Evolutionary conservation across 2,329 filamentous ascomycete genomes (phyloP), one percentile per base, ranked within the genome.

Genomic region (Tolypocladium tundrense): DNA sequence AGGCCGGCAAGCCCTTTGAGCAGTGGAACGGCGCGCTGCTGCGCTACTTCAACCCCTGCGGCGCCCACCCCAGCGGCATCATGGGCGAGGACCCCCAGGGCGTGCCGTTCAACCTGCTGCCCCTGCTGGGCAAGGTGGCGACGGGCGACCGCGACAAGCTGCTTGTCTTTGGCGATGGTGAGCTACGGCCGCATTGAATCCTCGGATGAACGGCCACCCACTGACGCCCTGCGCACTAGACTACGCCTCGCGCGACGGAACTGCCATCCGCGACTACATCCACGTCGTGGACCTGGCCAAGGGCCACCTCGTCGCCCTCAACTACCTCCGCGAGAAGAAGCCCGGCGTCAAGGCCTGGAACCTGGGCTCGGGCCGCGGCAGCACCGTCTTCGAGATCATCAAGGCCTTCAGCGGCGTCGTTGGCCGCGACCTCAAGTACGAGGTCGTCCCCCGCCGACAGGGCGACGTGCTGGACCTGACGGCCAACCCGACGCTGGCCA

Each of bases 21-120:
- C 86, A 91, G 68, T 97, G 90, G 90, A 97, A 97, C 74, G 94
- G 84, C 58, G 94, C 93, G 48, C 79, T 97, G 64, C 81, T 99
- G 67, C 86, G 94, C 67, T 99, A 99, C 79, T 99, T 99, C 81
- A 99, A 99, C 82, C 94, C 94, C 37, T 91, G 89, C 59, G 94
- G 94, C 68, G 88, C 91, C 58, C 94, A 99, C 75, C 94, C 95
- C 53, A 93, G 85, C 68, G 95, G 94, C 58, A 86, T 99, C 73
- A 96, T 99, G 91, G 94, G 94, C 66, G 94, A 99, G 78, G 94
- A 99, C 74, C 94, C 94, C 52, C 88, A 96, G 72, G 94, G 94
- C 60, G 85, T 97, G 27, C 94, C 94, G 1, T 97, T 91, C 82
- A 99, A 99, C 79, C 81, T 99, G 62, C 85, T 99, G 50, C 94